Evolutionary conservation across 331 rosid species (phyloP).

Genomic region (Saraca asoca): DNA sequence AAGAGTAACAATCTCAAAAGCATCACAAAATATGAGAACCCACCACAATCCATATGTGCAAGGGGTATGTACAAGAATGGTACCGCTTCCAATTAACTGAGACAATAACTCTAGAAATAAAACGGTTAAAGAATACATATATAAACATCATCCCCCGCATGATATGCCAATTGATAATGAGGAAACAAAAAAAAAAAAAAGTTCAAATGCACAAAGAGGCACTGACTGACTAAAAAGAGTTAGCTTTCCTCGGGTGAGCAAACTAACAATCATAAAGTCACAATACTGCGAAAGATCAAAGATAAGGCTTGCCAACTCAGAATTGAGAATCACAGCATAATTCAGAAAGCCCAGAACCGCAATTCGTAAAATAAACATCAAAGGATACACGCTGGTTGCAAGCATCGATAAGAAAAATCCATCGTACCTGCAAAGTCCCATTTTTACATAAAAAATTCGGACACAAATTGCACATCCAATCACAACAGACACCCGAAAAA

Average conservation of each 20-base stretch:
- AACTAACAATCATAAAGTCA: neutral
- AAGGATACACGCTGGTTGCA: conserved; percentile 90
- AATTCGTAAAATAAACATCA: neutral
- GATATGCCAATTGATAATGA: neutral
- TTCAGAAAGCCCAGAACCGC: conserved; percentile 18
- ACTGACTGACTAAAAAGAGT: neutral
- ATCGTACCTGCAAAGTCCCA: conserved; percentile 65
- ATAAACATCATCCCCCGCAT: neutral
- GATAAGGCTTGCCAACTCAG: neutral
- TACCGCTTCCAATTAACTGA: conserved; percentile 80
- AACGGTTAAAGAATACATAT: conserved; percentile 45
- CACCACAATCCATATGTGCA: conserved; percentile 93
- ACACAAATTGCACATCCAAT: neutral
- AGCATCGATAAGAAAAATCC: conserved; percentile 93
- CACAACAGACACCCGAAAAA: neutral
- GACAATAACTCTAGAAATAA: conserved; percentile 60
- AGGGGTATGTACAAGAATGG: conserved; percentile 65
- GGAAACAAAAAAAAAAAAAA: neutral
- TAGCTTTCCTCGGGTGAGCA: neutral
- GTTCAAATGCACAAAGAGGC: too few species aligned
- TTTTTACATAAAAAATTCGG: conserved; percentile 15
- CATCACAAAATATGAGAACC: conserved; percentile 30
- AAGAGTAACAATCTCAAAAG: conserved; percentile 1
- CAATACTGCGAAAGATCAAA: neutral
- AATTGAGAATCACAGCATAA: conserved; percentile 3